These are phyloP conservation scores for Trifolium pratense DNA, from an alignment of 306 rosid species.

Conservation along the genomic window DNA sequence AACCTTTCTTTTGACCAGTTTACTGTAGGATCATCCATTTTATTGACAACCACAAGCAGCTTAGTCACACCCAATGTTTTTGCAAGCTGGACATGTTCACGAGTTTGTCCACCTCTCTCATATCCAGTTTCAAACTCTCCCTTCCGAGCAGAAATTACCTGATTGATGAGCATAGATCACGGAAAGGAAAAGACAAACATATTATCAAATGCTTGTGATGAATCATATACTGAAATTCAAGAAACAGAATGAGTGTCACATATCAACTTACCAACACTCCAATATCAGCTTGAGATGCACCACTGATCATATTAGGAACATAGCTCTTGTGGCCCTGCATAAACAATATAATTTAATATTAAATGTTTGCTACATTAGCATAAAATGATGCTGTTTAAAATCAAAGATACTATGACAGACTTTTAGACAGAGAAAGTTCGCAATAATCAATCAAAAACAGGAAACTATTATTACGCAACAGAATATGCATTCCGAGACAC, in stretches of 20 bases:
- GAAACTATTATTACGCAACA: conserved; percentile 4
- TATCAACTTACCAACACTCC: conserved; percentile 88
- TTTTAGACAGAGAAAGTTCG: conserved; percentile 11
- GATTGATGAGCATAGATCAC: conserved; percentile 10
- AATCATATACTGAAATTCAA: conserved; percentile 8
- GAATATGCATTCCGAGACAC: conserved; percentile 8
- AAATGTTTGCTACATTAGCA: conserved; percentile 28
- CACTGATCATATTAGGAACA: conserved; percentile 99
- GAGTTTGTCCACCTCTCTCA: conserved; percentile 99
- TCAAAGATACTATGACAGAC: conserved; percentile 4
- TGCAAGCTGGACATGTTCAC: conserved; percentile 98
- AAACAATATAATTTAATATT: conserved; percentile 29
- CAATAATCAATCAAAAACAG: conserved; percentile 13
- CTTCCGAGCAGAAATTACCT: conserved; percentile 98
- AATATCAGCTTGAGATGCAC: conserved; percentile 98
- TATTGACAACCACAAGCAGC: conserved; percentile 87
- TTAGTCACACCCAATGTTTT: conserved; percentile 95
- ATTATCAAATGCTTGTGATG: conserved; percentile 25
- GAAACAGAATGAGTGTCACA: conserved; percentile 18
- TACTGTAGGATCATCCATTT: conserved; percentile 98
- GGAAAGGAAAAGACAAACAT: conserved; percentile 12
- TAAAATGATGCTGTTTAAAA: conserved; percentile 16
- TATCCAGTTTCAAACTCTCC: conserved; percentile 99
- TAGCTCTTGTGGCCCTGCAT: conserved; percentile 98
- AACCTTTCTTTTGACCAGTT: conserved; percentile 97